phyloP scores from a whole-genome alignment of 106 monocot genomes.

The Dactylorhiza incarnata region DNA sequence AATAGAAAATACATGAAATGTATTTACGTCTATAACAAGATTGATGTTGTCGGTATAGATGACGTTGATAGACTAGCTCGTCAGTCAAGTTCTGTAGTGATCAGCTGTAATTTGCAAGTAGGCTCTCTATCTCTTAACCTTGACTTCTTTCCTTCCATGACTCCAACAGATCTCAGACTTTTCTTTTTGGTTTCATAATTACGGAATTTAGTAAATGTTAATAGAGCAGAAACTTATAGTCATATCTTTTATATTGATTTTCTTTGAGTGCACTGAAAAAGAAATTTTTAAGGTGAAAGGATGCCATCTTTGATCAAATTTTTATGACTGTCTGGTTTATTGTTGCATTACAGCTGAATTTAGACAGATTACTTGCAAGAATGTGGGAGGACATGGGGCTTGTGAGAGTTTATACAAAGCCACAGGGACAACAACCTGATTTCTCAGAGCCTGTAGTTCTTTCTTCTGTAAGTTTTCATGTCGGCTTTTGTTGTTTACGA shows the following conservation, averaged over 20 bases:
- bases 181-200: not conserved
- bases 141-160: not conserved
- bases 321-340: not conserved
- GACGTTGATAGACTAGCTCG: conserved; percentile 92
- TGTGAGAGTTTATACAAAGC: conserved; percentile 94
- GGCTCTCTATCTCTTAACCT: conserved; percentile 12
- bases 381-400: conserved; percentile 99
- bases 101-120: conserved; percentile 97
- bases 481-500: not conserved
- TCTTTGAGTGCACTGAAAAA: not conserved
- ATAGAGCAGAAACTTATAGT: not conserved
- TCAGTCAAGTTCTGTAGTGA: conserved; percentile 94
- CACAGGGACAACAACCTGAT: conserved; percentile 98
- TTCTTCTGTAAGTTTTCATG: conserved; percentile 64
- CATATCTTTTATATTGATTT: not conserved
- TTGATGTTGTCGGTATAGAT: conserved; percentile 98
- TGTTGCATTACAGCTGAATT: conserved; percentile 61
- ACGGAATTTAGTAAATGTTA: not conserved
- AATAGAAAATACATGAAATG: conserved; percentile 99
- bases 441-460: conserved; percentile 90
- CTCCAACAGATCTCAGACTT: not conserved
- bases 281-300: not conserved
- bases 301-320: not conserved
- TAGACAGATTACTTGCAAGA: conserved; percentile 87
- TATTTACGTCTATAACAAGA: conserved; percentile 97